Conservation (phyloP, 2,329 filamentous ascomycete genomes). For the Tolypocladium pustulatum region DNA sequence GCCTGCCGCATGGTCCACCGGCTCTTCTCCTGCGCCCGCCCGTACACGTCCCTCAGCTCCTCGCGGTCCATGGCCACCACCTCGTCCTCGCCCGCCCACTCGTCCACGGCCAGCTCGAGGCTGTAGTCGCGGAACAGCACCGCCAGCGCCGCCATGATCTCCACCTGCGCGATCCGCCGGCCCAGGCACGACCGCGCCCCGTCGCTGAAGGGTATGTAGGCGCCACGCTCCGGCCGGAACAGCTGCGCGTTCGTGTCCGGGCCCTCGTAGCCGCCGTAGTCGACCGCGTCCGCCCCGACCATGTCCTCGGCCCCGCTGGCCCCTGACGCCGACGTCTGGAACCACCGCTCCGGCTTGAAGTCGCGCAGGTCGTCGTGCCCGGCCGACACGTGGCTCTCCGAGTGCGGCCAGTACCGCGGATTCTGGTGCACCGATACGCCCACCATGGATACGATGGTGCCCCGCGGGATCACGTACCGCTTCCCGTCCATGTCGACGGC, state of each 20-base stretch:
- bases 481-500: slow-evolving; percentile 47
- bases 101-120: slow-evolving; percentile 59
- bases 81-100: slow-evolving; percentile 41
- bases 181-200: slow-evolving; percentile 48
- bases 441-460: slow-evolving; percentile 43
- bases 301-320: slow-evolving; percentile 13
- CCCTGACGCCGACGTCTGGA: slow-evolving; percentile 23
- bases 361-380: slow-evolving; percentile 49
- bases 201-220: slow-evolving; percentile 49
- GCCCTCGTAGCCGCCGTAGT: slow-evolving; percentile 49
- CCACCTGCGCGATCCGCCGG: slow-evolving; percentile 47
- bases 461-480: slow-evolving; percentile 46
- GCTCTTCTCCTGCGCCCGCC: slow-evolving; percentile 46
- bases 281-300: slow-evolving; percentile 33
- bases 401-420: slow-evolving; percentile 60
- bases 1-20: slow-evolving; percentile 42
- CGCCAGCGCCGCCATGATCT: slow-evolving; percentile 44
- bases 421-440: slow-evolving; percentile 52
- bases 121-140: slow-evolving; percentile 49
- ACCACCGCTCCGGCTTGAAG: slow-evolving; percentile 66
- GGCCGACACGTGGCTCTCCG: slow-evolving; percentile 29
- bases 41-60: slow-evolving; percentile 34
- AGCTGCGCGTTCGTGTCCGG: slow-evolving; percentile 52
- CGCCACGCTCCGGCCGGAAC: slow-evolving; percentile 46
- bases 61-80: slow-evolving; percentile 21